Base-by-base conservation (phyloP, 768 basidiomycete genomes). In the Phanerochaete carnosa region DNA sequence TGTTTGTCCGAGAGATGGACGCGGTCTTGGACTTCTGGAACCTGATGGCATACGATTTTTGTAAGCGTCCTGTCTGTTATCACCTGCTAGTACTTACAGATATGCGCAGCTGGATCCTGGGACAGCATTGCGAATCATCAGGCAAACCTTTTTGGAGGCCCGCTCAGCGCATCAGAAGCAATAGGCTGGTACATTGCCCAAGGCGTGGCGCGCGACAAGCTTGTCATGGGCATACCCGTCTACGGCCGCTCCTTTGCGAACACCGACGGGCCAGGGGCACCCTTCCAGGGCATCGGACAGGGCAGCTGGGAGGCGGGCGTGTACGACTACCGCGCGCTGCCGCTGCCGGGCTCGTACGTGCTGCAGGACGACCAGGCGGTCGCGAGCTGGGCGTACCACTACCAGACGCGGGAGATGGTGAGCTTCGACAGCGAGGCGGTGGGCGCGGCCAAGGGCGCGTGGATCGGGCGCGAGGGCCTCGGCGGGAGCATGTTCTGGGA, bases 401-500 rank as follows among this genome's bases (percentile, higher is more conserved):
- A 84, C 60, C 67, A 76, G 46, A 90, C 77, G 67, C 79, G 79
- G 62, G 94, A 97, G 74, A 86, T 94, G 85, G 77, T 95, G 65
- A 89, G 89, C 69, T 96, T 85, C 69, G 94, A 96, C 69, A 82
- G 77, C 45, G 89, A 88, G 58, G 75, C 83, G 23, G 80, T 91
- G 1, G 92, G 82, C 2, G 71, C 73, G 55, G 81, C 82, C 81
- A 95, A 95, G 72, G 92, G 90, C 15, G 80, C 82, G 60, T 98
- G 89, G 77, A 94, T 98, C 69, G 78, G 77, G 66, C 79, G 83
- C 35, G 83, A 89, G 69, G 83, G 84, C 0, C 76, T 98, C 3
- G 92, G 91, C 6, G 97, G 97, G 0, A 90, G 89, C 58, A 99
- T 99, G 97, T 89, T 89, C 66, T 94, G 92, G 93, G 93, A 95